Evolutionary conservation across 192 early-diverging fungal genomes (phyloP), one percentile per base, ranked within the genome.

Genomic region (Coemansia sp.): DNA sequence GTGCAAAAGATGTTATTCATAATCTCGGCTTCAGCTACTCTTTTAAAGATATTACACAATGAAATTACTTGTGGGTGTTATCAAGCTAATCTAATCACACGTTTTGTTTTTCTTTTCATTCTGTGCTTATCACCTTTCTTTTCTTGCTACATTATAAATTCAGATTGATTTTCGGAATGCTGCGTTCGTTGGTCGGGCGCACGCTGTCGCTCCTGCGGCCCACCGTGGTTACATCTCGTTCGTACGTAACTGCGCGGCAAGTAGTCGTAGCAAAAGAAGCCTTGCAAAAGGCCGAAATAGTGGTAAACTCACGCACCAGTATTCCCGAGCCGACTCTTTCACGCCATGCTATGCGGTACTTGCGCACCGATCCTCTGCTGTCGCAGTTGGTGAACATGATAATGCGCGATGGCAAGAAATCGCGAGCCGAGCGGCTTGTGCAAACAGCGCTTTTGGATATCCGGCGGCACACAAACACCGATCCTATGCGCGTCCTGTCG

Each of bases 391-490:
- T 93, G 41, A 95, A 94, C 79, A 94, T 89, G 63, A 86, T 97
- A 58, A 97, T 97, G 94, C 79, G 88, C 62, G 86, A 94, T 62
- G 95, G 95, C 35, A 93, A 94, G 76, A 98, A 96, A 72, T 84
- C 87, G 7, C 83, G 76, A 5, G 92, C 94, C 7, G 86, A 89
- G 49, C 67, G 86, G 6, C 72, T 87, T 17, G 75, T 96, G 1
- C 68, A 76, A 7, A 84, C 86, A 60, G 91, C 92, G 7, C 68
- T 95, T 38, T 59, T 81, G 27, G 79, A 88, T 56, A 89, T 98
- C 47, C 83, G 85, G 38, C 39, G 69, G 29, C 73, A 84, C 47
- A 88, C 86, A 27, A 85, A 84, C 47, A 67, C 67, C 12, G 85
- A 94, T 63, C 91, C 95, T 10, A 85, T 85, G 41, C 64, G 51